Percentiles rank a stretch among this genome's conserved stretches.
phyloP scores from a whole-genome alignment of 768 basidiomycete species.

The Suillus discolor region DNA sequence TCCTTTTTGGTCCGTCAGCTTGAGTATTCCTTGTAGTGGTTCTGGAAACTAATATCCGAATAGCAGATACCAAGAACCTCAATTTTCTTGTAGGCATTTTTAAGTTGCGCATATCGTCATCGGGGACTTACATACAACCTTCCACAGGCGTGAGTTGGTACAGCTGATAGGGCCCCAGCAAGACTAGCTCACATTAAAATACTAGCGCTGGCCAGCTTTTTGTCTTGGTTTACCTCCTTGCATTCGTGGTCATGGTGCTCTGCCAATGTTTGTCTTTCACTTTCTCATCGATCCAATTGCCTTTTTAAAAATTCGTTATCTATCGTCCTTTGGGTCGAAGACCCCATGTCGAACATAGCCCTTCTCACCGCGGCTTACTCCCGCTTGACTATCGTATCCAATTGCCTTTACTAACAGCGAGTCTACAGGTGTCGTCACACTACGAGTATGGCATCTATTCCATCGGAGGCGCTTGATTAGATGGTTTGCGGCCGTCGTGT shows the following conservation, averaged over 20 bases:
- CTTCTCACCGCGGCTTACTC: no score
- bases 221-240: neutral
- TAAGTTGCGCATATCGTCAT: neutral
- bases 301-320: neutral
- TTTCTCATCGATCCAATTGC: neutral
- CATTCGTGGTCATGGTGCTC: constrained; percentile 4
- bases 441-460: constrained; percentile 26
- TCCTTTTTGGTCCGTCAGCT: neutral
- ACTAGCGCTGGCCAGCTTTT: neutral
- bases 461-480: constrained; percentile 4
- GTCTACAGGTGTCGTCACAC: constrained; percentile 14
- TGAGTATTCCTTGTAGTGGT: neutral
- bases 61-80: neutral
- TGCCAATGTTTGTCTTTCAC: constrained; percentile 19
- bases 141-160: neutral
- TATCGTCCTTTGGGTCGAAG: no score
- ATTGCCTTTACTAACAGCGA: neutral
- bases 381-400: no score
- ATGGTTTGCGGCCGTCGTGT: neutral
- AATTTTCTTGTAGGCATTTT: neutral
- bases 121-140: neutral
- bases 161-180: neutral
- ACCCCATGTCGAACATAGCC: no score
- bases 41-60: neutral
- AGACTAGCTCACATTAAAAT: neutral